A percentile compares a stretch with the other conserved stretches of the same genome.
phyloP scores from a whole-genome alignment of 768 basidiomycete species.

The Tylopilus sp. region DNA sequence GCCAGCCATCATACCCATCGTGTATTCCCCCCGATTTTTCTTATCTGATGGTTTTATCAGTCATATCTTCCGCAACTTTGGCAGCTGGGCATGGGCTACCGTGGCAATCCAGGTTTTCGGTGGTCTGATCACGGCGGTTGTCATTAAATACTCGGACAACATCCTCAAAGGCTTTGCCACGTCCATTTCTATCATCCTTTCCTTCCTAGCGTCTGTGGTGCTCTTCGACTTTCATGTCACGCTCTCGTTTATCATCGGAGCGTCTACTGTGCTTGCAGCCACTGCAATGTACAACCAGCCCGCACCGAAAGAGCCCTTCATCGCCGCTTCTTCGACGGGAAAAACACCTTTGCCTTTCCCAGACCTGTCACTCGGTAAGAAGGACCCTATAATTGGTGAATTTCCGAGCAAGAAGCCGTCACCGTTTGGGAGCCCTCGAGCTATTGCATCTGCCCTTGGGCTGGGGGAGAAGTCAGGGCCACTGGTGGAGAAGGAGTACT shows the following conservation, averaged over 20 bases:
- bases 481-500: slow-evolving; percentile 31
- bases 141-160: slow-evolving; percentile 97
- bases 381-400: slow-evolving; percentile 60
- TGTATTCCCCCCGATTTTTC: slow-evolving; percentile 47
- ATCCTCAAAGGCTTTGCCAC: slow-evolving; percentile 98
- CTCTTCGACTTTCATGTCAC: slow-evolving; percentile 92
- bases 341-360: slow-evolving; percentile 39
- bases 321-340: slow-evolving; percentile 32
- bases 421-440: slow-evolving; percentile 48
- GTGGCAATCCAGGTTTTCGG: slow-evolving; percentile 89
- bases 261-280: slow-evolving; percentile 78
- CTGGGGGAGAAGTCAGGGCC: slow-evolving; percentile 31
- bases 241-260: slow-evolving; percentile 80
- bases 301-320: slow-evolving; percentile 33
- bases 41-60: slow-evolving; percentile 47
- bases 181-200: slow-evolving; percentile 87
- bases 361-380: slow-evolving; percentile 43
- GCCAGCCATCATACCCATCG: slow-evolving; percentile 81
- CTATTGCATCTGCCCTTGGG: slow-evolving; percentile 49
- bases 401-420: slow-evolving; percentile 46
- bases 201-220: slow-evolving; percentile 89
- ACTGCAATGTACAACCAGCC: slow-evolving; percentile 97
- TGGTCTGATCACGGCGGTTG: slow-evolving; percentile 89
- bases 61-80: slow-evolving; percentile 82
- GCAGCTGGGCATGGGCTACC: slow-evolving; percentile 93